Percentiles rank a stretch among this genome's conserved stretches.
phyloP scores from a whole-genome alignment of 495 filamentous ascomycete species.

The Neurospora tetraspora region DNA sequence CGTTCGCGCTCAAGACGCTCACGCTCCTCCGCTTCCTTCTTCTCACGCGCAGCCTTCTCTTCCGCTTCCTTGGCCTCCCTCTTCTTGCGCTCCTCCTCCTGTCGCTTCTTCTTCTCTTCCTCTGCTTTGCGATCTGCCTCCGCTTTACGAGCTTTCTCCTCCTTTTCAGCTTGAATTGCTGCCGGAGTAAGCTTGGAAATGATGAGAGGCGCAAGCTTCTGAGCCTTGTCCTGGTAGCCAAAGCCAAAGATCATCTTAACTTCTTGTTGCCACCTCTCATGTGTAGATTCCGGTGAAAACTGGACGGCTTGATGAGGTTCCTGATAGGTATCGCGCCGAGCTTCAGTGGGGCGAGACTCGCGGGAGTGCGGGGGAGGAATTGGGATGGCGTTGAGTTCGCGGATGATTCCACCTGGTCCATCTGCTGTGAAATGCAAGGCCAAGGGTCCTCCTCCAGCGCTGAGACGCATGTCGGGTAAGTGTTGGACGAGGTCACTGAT shows the following conservation, averaged over 20 bases:
- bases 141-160: conserved; percentile 48
- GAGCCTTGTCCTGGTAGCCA: conserved; percentile 58
- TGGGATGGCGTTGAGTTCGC: conserved; percentile 28
- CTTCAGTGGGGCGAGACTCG: conserved; percentile 26
- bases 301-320: conserved; percentile 49
- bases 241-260: conserved; percentile 73
- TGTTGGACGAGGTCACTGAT: conserved; percentile 32
- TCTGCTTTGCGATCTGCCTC: conserved; percentile 54
- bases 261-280: conserved; percentile 80
- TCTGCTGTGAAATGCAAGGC: conserved; percentile 31
- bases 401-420: conserved; percentile 25
- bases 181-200: conserved; percentile 69
- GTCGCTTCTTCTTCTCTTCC: conserved; percentile 49
- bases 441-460: conserved; percentile 22
- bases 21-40: conserved; percentile 48
- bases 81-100: conserved; percentile 43
- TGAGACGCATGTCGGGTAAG: conserved; percentile 5
- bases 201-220: conserved; percentile 56
- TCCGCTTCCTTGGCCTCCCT: conserved; percentile 51
- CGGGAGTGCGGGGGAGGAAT: conserved; percentile 11
- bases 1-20: conserved; percentile 43
- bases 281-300: conserved; percentile 61
- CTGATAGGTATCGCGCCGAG: conserved; percentile 33
- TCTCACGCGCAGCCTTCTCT: conserved; percentile 44
- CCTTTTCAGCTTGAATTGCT: conserved; percentile 68